Evolutionary conservation across 73 alveolate species (phyloP).

Genomic region (Halteria grandinella): DNA sequence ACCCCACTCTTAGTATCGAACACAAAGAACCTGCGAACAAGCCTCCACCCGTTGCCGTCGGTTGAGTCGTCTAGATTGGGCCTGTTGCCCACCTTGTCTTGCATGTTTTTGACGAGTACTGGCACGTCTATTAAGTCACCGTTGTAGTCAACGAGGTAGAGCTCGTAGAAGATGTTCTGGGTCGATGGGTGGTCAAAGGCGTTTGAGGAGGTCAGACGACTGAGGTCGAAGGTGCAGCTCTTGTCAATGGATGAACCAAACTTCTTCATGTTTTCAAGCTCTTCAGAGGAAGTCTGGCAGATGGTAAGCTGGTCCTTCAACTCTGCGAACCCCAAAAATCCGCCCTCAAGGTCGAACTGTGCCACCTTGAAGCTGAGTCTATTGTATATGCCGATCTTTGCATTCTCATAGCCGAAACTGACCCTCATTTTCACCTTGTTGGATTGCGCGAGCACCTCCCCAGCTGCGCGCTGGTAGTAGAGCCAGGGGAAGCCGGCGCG

Average conservation of each 20-base stretch:
- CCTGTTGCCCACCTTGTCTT: conserved; percentile 51
- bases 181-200: conserved; percentile 44
- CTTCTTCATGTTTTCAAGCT: conserved; percentile 39
- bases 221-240: conserved; percentile 71
- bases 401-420: conserved; percentile 31
- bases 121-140: conserved; percentile 83
- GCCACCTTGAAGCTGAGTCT: conserved; percentile 53
- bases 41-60: conserved; percentile 36
- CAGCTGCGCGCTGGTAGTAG: conserved; percentile 56
- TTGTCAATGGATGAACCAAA: conserved; percentile 77
- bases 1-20: conserved; percentile 72
- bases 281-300: conserved; percentile 56
- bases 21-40: conserved; percentile 72
- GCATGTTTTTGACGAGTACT: conserved; percentile 65
- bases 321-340: conserved; percentile 62
- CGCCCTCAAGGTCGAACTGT: conserved; percentile 54
- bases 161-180: conserved; percentile 77
- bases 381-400: conserved; percentile 21
- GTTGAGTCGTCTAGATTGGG: conserved; percentile 63
- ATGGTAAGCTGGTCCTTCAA: conserved; percentile 52
- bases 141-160: conserved; percentile 67
- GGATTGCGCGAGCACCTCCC: conserved; percentile 28
- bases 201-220: conserved; percentile 30
- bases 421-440: conserved; percentile 54
- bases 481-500: conserved; percentile 61